Base-by-base conservation (phyloP, 495 filamentous ascomycete genomes). In the Penicillium subrubescens region DNA sequence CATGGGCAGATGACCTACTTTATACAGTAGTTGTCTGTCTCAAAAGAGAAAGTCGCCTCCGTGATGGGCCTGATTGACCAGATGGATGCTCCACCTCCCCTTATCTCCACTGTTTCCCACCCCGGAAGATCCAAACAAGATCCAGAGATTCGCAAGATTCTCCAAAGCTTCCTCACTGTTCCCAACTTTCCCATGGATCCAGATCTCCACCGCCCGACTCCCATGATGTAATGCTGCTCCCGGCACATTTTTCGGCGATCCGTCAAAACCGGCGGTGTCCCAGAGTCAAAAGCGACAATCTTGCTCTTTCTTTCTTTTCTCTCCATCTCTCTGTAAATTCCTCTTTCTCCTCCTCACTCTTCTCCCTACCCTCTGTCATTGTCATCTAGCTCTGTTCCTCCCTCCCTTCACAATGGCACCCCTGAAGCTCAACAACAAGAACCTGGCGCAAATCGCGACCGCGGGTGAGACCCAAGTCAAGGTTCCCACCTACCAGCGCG, bases 391-490 rank as follows among this genome's bases (percentile, higher is more conserved):
- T n/a, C 34, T 35, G 4, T 50, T n/a, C 41, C 44, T 33, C 44
- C 19, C 34, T 41, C 27, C 31, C 43, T 23, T 46, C 56, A 69
- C 62, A 69, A 79, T 81, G 77, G 68, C 76, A 50, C 69, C 78
- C 53, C 65, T 79, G 61, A 79, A 78, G 69, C 75, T 81, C 55
- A 80, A 70, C 69, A 73, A 27, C 72, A 65, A 70, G 63, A 80
- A 79, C 64, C 65, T 82, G 51, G 56, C 75, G 52, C 75, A 75
- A 52, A 82, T 82, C 52, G 21, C 65, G 46, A 54, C 72, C 5
- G 69, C 73, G 3, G 72, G 73, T 41, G 60, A 74, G 46, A 46
- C 62, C 17, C 53, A 69, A 44, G 62, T 79, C 59, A 67, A 74
- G 65, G 63, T 75, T 37, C 79, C 79, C 5, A 75, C 67, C 63